Evolutionary conservation across 2,329 filamentous ascomycete species (phyloP), one percentile per base, ranked within the genome.

Genomic region (Paramyrothecium sp.): DNA sequence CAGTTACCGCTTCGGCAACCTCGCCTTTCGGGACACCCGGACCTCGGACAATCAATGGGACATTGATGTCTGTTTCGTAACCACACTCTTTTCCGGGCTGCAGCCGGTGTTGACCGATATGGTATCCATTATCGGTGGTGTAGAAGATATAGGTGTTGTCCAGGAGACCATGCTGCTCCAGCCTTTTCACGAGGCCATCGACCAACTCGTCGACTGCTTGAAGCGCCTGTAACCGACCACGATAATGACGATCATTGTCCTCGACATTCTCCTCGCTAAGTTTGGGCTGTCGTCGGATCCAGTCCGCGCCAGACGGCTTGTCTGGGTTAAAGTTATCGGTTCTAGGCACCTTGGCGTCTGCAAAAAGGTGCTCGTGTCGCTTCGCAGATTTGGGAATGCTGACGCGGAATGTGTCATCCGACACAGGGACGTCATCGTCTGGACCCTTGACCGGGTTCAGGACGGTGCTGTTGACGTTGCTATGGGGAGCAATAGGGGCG

Each of bases 291-390:
- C 68, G 59, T 3, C 67, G 66, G 44, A 82, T 68, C 78, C 80
- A 83, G 38, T 73, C 75, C 3, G 74, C 79, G 2, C 75, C 75
- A 2, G 72, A 72, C 0, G 74, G 60, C n/a, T 60, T 58, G 12
- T 65, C 63, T 0, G 87, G 86, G 65, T 91, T 91, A 73, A 91
- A 91, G 64, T 87, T 83, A 0, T 77, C 73, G 1, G 79, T 86
- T n/a, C 88, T 75, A 0, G 89, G 88, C 1, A 90, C 81, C 30
- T 77, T 81, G 3, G 76, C 80, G 58, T 82, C 78, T 7, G 76
- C 62, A 64, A 91, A 91, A 0, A 90, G 75, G 62, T 86, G 71
- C 26, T 78, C 75, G 63, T 91, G 87, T 20, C 87, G 75, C 53
- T 81, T 73, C 0, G 86, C 81, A 0, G 67, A 60, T 12, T 64